Conservation (phyloP, 148 eudicot genomes). For the Silene latifolia region DNA sequence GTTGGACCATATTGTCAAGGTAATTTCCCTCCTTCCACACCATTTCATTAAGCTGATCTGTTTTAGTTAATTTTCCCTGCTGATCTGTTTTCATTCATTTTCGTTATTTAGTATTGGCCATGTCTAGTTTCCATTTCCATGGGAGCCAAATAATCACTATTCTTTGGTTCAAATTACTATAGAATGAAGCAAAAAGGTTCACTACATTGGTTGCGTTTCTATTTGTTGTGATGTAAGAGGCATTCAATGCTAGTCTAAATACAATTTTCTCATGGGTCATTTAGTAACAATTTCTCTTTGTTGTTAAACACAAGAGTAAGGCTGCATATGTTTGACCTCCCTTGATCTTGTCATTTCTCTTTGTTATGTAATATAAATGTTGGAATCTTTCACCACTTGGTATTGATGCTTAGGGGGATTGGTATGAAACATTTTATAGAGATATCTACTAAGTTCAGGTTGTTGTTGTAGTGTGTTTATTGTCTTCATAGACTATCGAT, state of each 20-base stretch:
- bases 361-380: not conserved
- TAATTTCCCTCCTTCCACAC: slow-evolving; percentile 3
- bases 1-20: slow-evolving; percentile 68
- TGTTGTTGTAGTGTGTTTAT: not conserved
- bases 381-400: not conserved
- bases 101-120: too few relatives aligned
- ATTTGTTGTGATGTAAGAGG: not conserved
- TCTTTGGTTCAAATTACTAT: not conserved
- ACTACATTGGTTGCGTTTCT: not conserved
- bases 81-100: too few relatives aligned
- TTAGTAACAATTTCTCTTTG: not conserved
- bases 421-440: not conserved
- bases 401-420: not conserved
- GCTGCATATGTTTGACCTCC: not conserved
- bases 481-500: not conserved
- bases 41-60: not conserved
- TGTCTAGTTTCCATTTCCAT: not conserved
- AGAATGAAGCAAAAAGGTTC: not conserved
- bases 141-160: not conserved
- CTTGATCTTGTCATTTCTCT: not conserved
- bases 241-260: not conserved
- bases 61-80: too few relatives aligned
- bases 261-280: not conserved
- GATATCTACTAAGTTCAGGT: not conserved
- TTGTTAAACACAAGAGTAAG: not conserved